A percentile compares a stretch with the other conserved stretches of the same genome.
Evolutionary conservation across 225 moss, liverwort and hornwort species (phyloP).

Genomic region (Neckera pumila): DNA sequence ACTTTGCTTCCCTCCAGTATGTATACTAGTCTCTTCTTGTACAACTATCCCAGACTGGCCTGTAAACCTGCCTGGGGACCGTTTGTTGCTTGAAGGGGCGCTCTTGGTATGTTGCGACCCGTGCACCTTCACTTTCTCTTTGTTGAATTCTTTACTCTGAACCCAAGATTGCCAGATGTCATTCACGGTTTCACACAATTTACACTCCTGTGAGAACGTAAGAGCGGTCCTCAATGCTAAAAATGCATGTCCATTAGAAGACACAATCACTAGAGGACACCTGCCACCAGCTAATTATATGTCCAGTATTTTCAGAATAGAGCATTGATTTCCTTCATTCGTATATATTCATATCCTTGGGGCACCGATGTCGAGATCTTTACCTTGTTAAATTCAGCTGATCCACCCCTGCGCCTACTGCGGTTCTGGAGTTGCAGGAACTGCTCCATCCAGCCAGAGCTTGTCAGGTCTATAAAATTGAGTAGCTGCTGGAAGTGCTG

Average conservation of each 20-base stretch:
- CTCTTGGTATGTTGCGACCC: conserved; percentile 21
- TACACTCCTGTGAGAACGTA: background rate
- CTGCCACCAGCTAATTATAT: background rate
- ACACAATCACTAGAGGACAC: background rate
- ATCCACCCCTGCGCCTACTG: conserved; percentile 59
- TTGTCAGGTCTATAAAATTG: conserved; percentile 46
- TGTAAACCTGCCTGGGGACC: conserved; percentile 6
- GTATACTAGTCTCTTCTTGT: conserved; percentile 33
- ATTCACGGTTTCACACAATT: background rate
- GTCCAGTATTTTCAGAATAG: background rate
- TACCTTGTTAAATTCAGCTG: conserved; percentile 67
- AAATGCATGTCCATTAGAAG: background rate
- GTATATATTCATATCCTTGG: background rate
- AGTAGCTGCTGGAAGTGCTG: conserved; percentile 80
- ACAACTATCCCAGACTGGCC: conserved; percentile 25
- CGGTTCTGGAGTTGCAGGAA: conserved; percentile 63
- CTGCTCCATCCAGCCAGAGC: conserved; percentile 80
- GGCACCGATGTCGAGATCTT: background rate
- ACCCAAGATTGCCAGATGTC: conserved; percentile 1
- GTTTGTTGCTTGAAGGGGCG: conserved; percentile 19
- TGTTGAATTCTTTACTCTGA: conserved; percentile 54
- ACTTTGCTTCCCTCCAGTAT: conserved; percentile 29
- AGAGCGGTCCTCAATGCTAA: background rate
- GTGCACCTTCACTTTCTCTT: conserved; percentile 56
- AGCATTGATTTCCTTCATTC: background rate